These are phyloP conservation scores for Podila minutissima DNA, from an alignment of 192 early-diverging fungal species.

Conservation along the genomic window DNA sequence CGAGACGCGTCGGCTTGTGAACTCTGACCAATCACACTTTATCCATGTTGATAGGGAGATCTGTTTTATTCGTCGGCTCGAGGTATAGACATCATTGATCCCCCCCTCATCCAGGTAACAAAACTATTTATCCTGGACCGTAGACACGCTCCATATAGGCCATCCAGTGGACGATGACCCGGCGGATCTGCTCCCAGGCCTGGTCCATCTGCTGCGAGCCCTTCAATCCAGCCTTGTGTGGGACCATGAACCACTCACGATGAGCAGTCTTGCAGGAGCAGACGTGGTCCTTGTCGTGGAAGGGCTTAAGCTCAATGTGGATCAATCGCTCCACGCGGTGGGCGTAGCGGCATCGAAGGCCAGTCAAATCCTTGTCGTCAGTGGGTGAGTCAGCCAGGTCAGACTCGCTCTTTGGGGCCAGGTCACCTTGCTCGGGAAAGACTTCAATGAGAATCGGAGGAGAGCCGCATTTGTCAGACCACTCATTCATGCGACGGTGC, in stretches of 20 bases:
- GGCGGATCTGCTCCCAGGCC: constrained; percentile 48
- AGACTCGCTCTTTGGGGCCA: constrained; percentile 34
- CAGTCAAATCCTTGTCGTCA: constrained; percentile 24
- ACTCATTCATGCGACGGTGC: constrained; percentile 55
- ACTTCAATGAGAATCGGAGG: constrained; percentile 54
- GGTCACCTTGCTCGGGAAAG: constrained; percentile 52
- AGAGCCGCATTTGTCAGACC: constrained; percentile 57
- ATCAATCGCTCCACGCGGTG: constrained; percentile 57
- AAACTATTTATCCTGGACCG: constrained; percentile 38
- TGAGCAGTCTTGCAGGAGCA: constrained; percentile 50
- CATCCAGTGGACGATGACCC: constrained; percentile 54
- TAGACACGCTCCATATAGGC: constrained; percentile 53
- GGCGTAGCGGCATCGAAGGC: constrained; percentile 49
- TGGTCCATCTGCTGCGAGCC: constrained; percentile 30
- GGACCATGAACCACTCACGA: constrained; percentile 58
- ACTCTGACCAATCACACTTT: too few relatives aligned
- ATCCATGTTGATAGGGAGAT: too few relatives aligned
- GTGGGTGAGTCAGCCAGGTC: constrained; percentile 16
- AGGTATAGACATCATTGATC: too few relatives aligned
- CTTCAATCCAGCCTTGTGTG: constrained; percentile 14
- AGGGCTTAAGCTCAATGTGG: constrained; percentile 57
- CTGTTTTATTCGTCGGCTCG: too few relatives aligned
- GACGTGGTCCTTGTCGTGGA: constrained; percentile 46
- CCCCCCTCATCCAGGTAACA: too few relatives aligned
- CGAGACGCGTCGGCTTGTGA: too few relatives aligned